Percentiles rank a stretch among this genome's conserved stretches.
Evolutionary conservation across 306 rosid species (phyloP).

Genomic region (Hippophae rhamnoides): DNA sequence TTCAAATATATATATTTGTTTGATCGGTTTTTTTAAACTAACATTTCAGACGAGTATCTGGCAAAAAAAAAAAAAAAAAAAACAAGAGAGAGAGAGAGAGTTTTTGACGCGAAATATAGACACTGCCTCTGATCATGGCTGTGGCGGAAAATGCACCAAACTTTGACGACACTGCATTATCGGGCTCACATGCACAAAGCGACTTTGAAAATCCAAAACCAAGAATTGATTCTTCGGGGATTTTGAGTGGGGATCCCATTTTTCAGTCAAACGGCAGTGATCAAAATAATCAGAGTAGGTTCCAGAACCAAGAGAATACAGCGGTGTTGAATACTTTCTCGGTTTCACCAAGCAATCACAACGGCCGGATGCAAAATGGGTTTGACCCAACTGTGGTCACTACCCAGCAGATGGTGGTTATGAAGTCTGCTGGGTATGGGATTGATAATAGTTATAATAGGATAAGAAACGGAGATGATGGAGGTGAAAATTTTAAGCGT

Average conservation of each 20-base stretch:
- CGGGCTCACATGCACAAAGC: constrained; percentile 31
- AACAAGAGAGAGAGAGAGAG: no score
- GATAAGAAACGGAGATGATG: constrained; percentile 32
- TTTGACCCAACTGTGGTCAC: constrained; percentile 44
- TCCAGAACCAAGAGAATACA: constrained; percentile 31
- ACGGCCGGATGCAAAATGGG: constrained; percentile 56
- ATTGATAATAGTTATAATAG: constrained; percentile 36
- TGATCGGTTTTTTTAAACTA: no score
- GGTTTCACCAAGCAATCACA: constrained; percentile 38
- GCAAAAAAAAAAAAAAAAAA: no score
- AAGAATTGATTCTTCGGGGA: constrained; percentile 29
- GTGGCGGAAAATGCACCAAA: constrained; percentile 84
- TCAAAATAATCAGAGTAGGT: constrained; percentile 39
- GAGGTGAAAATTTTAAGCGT: constrained; percentile 47
- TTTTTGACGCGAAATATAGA: constrained; percentile 7
- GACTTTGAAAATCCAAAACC: constrained; percentile 60
- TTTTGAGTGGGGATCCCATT: constrained; percentile 26
- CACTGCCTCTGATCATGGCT: constrained; percentile 49
- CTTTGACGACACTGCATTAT: constrained; percentile 46
- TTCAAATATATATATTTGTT: no score
- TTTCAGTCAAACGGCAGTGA: constrained; percentile 33
- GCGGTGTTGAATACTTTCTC: constrained; percentile 19
- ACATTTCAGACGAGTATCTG: no score
- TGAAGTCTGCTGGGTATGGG: constrained; percentile 42
- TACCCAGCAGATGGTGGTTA: constrained; percentile 39